Evolutionary conservation across 768 basidiomycete species (phyloP), one percentile per base, ranked within the genome.

Genomic region (Tricholoma matsutake): DNA sequence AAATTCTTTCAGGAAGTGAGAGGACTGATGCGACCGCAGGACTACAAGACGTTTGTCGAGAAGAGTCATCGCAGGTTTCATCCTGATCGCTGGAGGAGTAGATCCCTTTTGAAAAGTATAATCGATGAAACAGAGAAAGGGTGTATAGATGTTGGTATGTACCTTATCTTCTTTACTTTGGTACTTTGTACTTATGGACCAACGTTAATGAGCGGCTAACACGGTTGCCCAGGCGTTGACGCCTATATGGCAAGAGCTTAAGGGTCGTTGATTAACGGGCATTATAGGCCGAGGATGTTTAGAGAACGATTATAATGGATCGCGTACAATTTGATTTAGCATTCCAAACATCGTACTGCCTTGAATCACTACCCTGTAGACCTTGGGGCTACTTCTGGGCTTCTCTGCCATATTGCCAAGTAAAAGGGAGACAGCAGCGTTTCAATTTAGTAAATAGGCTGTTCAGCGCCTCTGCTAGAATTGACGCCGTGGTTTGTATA

Each of bases 31-130:
- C 79, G 83, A 22, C 57, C 72, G 16, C 83, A 86, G 69, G 87
- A 89, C 54, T 92, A 83, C 73, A 85, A 81, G 67, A 71, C 69
- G 1, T 81, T 92, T 58, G 79, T 93, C 3, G 83, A 89, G 73
- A 85, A 84, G 67, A 88, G 86, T 65, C 83, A 91, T 66, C 80
- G 84, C 41, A 75, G 90, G 56, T 93, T 92, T 70, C 92, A 92
- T 65, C 89, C 90, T 1, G 91, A 93, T 71, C 76, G 88, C 61
- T 94, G 90, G 92, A 78, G 85, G 45, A 85, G 87, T 31, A 79
- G 87, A 43, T 83, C 83, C 29, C 73, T 92, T 35, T 77, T 89
- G 68, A 76, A 77, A 60, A 82, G 82, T 52, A 79, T 89, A 52
- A 65, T 70, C 22, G 86, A 89, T 61, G 85, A 86, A 53, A 73